Evolutionary conservation across 192 early-diverging fungal genomes (phyloP), one percentile per base, ranked within the genome.

Genomic region (Podila horticola): DNA sequence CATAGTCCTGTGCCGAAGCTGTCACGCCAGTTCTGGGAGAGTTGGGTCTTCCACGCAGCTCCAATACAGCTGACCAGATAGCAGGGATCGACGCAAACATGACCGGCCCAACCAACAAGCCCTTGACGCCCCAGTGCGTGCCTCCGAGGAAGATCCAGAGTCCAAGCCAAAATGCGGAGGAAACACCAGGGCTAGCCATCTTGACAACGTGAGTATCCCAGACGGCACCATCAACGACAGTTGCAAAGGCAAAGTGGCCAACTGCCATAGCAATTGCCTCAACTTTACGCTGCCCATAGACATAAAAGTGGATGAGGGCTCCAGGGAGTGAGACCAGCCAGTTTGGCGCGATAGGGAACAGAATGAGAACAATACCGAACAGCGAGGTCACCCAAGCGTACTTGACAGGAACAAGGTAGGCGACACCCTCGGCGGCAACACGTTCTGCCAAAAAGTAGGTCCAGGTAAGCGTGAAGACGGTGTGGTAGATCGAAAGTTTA

Each of bases 141-240:
- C 77, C 77, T 51, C 77, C 77, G 31, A 81, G 65, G 34, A 81
- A 81, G 30, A 64, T 55, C 77, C 77, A 81, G 4, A 81, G 55
- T 24, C 77, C 77, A 20, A 81, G 57, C 77, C 77, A 81, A 50
- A 81, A 81, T 13, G 77, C 77, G 8, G 77, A 71, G 0, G 77
- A 81, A 12, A 81, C 77, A 11, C 71, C 60, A 4, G 77, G 77
- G 8, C 71, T 71, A 24, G 77, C 71, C 51, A n/a, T 72, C 67
- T 66, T 68, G 62, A 81, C 71, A 30, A 81, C 77, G 60, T 81
- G 77, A 13, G 77, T 73, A 45, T 81, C 77, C 77, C 77, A 81
- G 19, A 81, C 62, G 26, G 71, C 62, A 19, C 77, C 77, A 65
- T 81, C 77, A 19, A 81, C 66, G 38, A 81, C 36, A 8, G 38